Percentiles rank a stretch among this genome's conserved stretches.
Evolutionary conservation across 257 asterid species (phyloP).

Genomic region (Nicotiana noctiflora): DNA sequence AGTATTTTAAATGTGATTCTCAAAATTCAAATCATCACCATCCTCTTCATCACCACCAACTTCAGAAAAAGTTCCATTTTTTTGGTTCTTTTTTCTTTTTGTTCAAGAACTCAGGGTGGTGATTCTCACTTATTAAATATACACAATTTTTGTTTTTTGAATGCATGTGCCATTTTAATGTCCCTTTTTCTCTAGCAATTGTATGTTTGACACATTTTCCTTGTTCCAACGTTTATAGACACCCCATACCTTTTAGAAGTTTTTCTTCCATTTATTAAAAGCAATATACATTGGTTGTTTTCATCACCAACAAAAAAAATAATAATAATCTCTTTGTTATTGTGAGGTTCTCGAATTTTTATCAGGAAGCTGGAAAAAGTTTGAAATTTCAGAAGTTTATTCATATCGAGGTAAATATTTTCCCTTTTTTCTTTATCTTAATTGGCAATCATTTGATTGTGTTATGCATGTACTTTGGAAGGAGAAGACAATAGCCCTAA

Average conservation of each 20-base stretch:
- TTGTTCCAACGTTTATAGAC: not conserved
- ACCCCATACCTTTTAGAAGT: not conserved
- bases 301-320: not conserved
- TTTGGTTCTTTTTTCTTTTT: not conserved
- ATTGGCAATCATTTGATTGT: not conserved
- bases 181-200: not conserved
- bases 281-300: not conserved
- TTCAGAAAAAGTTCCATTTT: not conserved
- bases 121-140: not conserved
- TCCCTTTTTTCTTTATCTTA: not conserved
- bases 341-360: not conserved
- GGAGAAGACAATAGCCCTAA: not conserved
- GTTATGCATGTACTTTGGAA: not conserved
- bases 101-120: constrained; percentile 7
- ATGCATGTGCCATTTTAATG: not conserved
- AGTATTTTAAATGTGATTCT: not conserved
- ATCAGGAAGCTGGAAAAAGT: not conserved
- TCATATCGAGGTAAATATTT: not conserved
- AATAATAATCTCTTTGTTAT: not conserved
- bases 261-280: not conserved
- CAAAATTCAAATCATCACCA: not conserved
- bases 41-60: not conserved
- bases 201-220: not conserved
- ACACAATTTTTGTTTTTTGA: not conserved
- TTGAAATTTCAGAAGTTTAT: not conserved